Base-by-base conservation (phyloP, 1,139 yeast species). In the Suhomyces anneliseae region DNA sequence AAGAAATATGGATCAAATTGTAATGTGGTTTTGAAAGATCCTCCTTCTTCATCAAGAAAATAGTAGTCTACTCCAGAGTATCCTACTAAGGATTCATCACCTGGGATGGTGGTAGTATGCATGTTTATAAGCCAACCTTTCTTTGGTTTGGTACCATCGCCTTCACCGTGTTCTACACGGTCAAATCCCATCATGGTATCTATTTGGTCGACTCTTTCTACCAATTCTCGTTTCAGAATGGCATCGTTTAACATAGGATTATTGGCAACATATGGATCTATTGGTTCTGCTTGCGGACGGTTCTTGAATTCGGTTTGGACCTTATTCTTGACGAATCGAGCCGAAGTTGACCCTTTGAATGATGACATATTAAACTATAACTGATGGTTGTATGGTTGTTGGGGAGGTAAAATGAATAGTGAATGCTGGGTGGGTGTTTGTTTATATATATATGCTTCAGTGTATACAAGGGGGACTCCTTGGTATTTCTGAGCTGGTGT, bases 31-130 rank as follows among this genome's bases (percentile, higher is more conserved):
- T 92, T 93, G 72, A 95, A 95, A 35, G 89, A 83, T 3, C 98
- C 99, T 39, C 99, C 99, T 67, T 92, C 97, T 59, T 90, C 97
- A 62, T 93, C 98, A n/a, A 95, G 69, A 57, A 95, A 95, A 64
- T 95, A 95, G 65, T 87, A 90, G 60, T 93, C 98, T 4, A 93
- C 97, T 5, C 93, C 99, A 0, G 97, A 81, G 42, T 81, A 74
- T 8, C 66, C 65, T 3, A 82, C 72, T 14, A 79, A 61, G 42
- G 75, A 72, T 8, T 78, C 79, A 8, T 78, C 79, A 31, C 81
- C 72, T 14, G 84, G 80, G 8, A 85, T 66, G 1, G 85, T 78
- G 2, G 89, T 79, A 7, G 86, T 72, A 66, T 87, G 95, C 92
- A 92, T 89, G 60, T 92, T 92, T 36, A 86, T 79, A 47, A 92